phyloP scores from a whole-genome alignment of 2,329 filamentous ascomycete species.

The Pseudocercospora eumusae region DNA sequence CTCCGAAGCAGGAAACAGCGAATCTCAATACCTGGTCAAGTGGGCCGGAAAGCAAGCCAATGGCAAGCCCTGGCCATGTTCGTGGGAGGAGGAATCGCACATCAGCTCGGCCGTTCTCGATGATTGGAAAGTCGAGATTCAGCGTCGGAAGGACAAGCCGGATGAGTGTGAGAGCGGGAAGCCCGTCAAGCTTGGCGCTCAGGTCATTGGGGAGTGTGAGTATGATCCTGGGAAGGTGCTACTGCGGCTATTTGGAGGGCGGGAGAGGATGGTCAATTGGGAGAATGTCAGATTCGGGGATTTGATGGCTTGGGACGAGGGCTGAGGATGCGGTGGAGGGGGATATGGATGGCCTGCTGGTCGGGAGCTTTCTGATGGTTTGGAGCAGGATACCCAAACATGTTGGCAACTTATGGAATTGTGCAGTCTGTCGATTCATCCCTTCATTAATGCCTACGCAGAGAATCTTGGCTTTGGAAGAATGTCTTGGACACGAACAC shows the following conservation, averaged over 20 bases:
- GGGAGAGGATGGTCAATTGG: not conserved
- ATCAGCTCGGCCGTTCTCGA: not conserved
- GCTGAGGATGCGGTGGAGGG: not conserved
- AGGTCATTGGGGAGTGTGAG: not conserved
- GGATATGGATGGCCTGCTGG: not conserved
- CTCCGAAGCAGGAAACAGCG: not conserved
- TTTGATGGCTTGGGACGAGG: not conserved
- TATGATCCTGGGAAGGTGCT: not conserved
- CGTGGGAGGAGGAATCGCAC: not conserved
- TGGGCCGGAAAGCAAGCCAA: not conserved
- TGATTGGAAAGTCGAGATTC: not conserved
- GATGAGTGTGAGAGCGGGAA: not conserved
- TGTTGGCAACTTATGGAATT: too few species aligned
- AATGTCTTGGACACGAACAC: too few species aligned
- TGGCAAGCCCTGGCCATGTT: not conserved
- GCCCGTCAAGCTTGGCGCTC: not conserved
- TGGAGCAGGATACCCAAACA: not conserved
- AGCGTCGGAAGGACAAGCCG: not conserved
- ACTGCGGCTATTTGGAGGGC: not conserved
- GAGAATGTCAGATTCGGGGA: not conserved
- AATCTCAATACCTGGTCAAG: not conserved
- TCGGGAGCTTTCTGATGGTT: not conserved
- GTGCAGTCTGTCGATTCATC: too few species aligned
- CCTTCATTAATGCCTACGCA: too few species aligned
- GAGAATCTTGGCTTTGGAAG: too few species aligned